Base-by-base conservation (phyloP, 2,329 filamentous ascomycete genomes). In the Pseudocercospora crystallina region DNA sequence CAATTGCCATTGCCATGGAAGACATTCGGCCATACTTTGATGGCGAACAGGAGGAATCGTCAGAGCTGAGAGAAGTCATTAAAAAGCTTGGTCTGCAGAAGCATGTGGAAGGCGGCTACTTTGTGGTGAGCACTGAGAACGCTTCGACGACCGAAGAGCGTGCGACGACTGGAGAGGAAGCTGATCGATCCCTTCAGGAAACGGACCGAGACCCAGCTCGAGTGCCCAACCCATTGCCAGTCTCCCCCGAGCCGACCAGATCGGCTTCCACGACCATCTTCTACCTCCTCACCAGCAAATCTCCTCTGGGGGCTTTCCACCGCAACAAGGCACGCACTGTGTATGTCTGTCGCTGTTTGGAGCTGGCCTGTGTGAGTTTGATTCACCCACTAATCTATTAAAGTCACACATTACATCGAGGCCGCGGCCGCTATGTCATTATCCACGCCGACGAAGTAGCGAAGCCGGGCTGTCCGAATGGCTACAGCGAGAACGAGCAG, bases 91-190 rank as follows among this genome's bases (percentile, higher is more conserved):
- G 70, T 15, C 73, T 85, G 20, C 63, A 71, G 41, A 70, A 75
- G 8, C 82, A 87, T 66, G 75, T 81, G 37, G 83, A 86, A 70
- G 83, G 84, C 45, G 83, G 83, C 39, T 86, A 83, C 70, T 87
- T 80, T 61, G 69, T 68, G 56, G 56, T 58, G 49, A 17, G 39
- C 34, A 45, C 11, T 5, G 11, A 11, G 8, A 33, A 7, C 17
- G 5, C 7, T 26, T 26, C 20, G 20, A 26, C 20, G 20, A 26
- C 20, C 20, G 20, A 26, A 26, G 20, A 26, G 20, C 20, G 20
- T 26, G 20, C 20, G 20, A 26, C 20, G 7, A 26, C 20, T 26
- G 20, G 7, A 26, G 20, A 26, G 20, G 20, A 26, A 26, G 20
- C 20, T 26, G 20, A 26, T 26, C 20, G 20, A 4, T 26, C 20